Percentiles rank a stretch among this genome's conserved stretches.
Evolutionary conservation across 2,329 filamentous ascomycete genomes (phyloP).

Genomic region (Talaromyces pinophilus): DNA sequence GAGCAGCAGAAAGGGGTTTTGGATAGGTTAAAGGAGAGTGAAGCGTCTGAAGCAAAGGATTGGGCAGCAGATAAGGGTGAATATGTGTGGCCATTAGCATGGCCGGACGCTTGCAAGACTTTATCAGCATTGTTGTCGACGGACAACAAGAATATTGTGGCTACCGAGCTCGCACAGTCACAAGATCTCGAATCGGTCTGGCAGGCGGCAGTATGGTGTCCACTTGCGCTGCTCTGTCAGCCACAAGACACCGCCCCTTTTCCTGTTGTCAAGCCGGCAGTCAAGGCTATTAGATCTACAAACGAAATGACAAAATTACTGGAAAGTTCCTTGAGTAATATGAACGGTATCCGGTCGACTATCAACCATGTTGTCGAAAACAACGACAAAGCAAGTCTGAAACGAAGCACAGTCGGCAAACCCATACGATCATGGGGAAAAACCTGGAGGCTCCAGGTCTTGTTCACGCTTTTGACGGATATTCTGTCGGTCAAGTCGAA

Average conservation of each 20-base stretch:
- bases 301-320: conserved; percentile 11
- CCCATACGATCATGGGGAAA: conserved; percentile 16
- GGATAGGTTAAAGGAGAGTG: neutral
- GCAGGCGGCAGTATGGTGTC: conserved; percentile 14
- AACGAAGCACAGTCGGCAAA: conserved; percentile 9
- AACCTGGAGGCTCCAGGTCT: conserved; percentile 15
- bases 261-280: conserved; percentile 5
- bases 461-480: conserved; percentile 10
- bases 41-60: neutral
- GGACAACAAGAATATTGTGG: neutral
- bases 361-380: neutral
- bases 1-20: neutral
- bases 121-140: neutral
- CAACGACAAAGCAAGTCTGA: neutral
- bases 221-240: conserved; percentile 1
- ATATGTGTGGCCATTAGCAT: conserved; percentile 1
- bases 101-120: conserved; percentile 10
- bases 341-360: neutral
- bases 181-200: conserved; percentile 7
- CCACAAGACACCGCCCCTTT: neutral
- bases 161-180: neutral
- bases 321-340: conserved; percentile 2
- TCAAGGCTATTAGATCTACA: conserved; percentile 3
- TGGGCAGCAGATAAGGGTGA: neutral
- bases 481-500: neutral